Evolutionary conservation across 176 grass and related monocot species (phyloP).

Genomic region (Pontederia crassipes): DNA sequence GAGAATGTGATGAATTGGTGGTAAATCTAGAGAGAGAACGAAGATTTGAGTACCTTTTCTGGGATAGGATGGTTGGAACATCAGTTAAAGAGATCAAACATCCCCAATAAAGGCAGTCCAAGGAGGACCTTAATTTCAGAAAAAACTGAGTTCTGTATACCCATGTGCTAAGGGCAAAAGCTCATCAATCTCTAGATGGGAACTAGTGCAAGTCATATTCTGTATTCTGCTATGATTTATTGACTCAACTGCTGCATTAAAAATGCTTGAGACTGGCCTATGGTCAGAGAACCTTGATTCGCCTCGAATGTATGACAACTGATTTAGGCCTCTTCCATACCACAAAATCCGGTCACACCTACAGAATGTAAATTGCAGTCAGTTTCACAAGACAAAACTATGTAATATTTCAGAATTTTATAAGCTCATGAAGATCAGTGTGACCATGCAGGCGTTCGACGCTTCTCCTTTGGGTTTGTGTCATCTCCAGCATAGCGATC

Average conservation of each 20-base stretch:
- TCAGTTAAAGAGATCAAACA: no score
- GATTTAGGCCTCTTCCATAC: conserved; percentile 2
- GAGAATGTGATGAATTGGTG: no score
- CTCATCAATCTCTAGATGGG: background rate
- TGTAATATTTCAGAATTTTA: background rate
- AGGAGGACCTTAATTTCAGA: no score
- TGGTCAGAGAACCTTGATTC: conserved; percentile 6
- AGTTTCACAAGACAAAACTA: background rate
- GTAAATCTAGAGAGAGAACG: no score
- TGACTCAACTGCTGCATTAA: background rate
- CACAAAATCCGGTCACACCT: conserved; percentile 13
- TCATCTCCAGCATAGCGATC: conserved; percentile 9
- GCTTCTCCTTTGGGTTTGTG: conserved; percentile 4
- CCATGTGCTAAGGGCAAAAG: background rate
- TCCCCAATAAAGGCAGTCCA: no score
- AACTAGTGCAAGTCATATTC: background rate
- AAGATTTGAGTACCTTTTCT: no score
- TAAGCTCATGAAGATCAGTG: background rate
- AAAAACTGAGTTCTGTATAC: no score
- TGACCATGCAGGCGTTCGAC: conserved; percentile 8
- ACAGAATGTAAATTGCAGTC: background rate
- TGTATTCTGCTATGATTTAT: background rate
- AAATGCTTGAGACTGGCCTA: conserved; percentile 3
- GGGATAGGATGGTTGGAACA: no score
- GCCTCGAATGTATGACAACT: background rate